Evolutionary conservation across 768 basidiomycete genomes (phyloP).

Genomic region (Sporobolomyces phaffii): DNA sequence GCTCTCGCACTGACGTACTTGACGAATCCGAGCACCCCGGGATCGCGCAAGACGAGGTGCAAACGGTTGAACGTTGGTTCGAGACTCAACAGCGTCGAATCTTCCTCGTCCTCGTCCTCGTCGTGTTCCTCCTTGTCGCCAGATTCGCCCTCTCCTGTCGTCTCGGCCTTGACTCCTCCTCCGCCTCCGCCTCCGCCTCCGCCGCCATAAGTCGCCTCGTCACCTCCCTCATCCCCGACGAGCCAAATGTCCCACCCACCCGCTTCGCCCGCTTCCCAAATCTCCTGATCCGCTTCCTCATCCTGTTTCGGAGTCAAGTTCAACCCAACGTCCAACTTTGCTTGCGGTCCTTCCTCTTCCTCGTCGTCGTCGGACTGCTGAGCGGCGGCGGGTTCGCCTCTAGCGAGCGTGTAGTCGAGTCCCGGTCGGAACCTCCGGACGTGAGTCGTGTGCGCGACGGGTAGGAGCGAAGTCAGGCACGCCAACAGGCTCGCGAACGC

Average conservation of each 20-base stretch:
- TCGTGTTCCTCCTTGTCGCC: slow-evolving; percentile 10
- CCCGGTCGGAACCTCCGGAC: slow-evolving; percentile 86
- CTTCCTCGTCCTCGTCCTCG: slow-evolving; percentile 51
- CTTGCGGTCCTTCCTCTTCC: slow-evolving; percentile 56
- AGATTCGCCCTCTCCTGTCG: background rate
- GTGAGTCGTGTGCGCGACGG: slow-evolving; percentile 31
- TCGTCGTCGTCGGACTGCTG: slow-evolving; percentile 42
- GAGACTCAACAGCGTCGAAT: slow-evolving; percentile 73
- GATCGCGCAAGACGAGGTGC: slow-evolving; percentile 81
- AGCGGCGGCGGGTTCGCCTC: slow-evolving; percentile 59
- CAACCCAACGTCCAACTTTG: slow-evolving; percentile 75
- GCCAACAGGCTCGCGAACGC: slow-evolving; percentile 39
- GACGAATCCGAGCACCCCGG: slow-evolving; percentile 87
- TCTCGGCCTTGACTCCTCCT: background rate
- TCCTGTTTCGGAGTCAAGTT: slow-evolving; percentile 55
- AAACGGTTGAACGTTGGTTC: slow-evolving; percentile 86
- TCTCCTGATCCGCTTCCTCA: slow-evolving; percentile 51
- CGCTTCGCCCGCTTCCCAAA: slow-evolving; percentile 68
- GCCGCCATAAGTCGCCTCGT: slow-evolving; percentile 85
- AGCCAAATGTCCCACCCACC: slow-evolving; percentile 99
- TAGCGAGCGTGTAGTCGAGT: slow-evolving; percentile 89
- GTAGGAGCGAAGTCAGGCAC: slow-evolving; percentile 28
- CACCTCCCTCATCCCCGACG: slow-evolving; percentile 87
- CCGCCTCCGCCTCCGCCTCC: slow-evolving; percentile 50
- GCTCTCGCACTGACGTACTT: slow-evolving; percentile 90